phyloP scores from a whole-genome alignment of 805 yeast species.

The Saturnispora besseyi region DNA sequence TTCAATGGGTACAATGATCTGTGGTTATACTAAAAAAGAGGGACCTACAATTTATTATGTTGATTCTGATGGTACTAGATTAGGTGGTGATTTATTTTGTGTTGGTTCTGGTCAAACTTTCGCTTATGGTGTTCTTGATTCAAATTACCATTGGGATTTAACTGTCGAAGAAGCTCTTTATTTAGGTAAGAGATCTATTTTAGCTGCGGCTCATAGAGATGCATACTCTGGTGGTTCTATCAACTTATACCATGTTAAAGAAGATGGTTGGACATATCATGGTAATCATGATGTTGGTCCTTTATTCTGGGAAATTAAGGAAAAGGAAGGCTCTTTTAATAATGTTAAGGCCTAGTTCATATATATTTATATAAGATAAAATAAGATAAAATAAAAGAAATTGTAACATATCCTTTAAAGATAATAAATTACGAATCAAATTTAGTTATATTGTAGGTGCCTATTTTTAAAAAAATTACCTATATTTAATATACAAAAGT shows the following conservation, averaged over 20 bases:
- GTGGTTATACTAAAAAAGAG: constrained; percentile 92
- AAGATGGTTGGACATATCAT: constrained; percentile 90
- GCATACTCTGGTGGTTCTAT: constrained; percentile 97
- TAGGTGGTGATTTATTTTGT: constrained; percentile 90
- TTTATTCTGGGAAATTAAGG: constrained; percentile 86
- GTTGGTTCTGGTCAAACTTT: constrained; percentile 99
- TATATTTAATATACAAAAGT: neutral
- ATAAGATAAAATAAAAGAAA: neutral
- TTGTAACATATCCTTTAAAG: neutral
- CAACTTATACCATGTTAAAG: constrained; percentile 87
- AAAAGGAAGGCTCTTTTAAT: constrained; percentile 79
- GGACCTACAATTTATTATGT: constrained; percentile 95
- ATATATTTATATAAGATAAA: neutral
- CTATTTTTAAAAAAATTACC: neutral
- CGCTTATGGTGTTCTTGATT: constrained; percentile 96
- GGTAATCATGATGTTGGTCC: constrained; percentile 92
- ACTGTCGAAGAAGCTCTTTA: constrained; percentile 88
- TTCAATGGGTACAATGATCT: constrained; percentile 98
- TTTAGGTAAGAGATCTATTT: constrained; percentile 88
- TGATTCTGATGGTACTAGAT: constrained; percentile 93
- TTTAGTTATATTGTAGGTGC: neutral
- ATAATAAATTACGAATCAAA: neutral
- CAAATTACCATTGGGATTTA: constrained; percentile 87
- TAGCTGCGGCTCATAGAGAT: constrained; percentile 98
- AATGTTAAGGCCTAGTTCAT: constrained; percentile 47